Evolutionary conservation across 148 eudicot genomes (phyloP).

Genomic region (Beta vulgaris): DNA sequence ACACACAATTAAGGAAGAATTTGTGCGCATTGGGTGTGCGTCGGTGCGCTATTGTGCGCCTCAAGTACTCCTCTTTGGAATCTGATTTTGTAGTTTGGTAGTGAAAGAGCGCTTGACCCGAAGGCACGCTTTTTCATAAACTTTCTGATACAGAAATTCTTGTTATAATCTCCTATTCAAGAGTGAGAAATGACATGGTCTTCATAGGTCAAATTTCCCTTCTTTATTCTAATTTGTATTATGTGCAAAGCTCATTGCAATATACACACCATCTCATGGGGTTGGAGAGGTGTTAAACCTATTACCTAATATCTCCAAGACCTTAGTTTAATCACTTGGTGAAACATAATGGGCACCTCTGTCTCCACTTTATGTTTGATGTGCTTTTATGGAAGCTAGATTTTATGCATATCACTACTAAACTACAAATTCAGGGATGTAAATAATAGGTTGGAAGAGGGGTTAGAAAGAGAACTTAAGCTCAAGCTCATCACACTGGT

Average conservation of each 20-base stretch:
- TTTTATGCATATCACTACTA: not conserved
- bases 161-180: too few species aligned
- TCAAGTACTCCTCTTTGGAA: too few species aligned
- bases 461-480: not conserved
- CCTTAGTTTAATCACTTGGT: not conserved
- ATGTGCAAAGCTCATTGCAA: not conserved
- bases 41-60: too few species aligned
- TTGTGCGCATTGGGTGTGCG: too few species aligned
- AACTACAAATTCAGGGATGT: not conserved
- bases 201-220: too few species aligned
- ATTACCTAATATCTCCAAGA: not conserved
- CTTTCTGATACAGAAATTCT: too few species aligned
- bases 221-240: too few species aligned
- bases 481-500: not conserved
- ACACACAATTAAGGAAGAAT: too few species aligned
- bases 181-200: too few species aligned
- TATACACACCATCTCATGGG: not conserved
- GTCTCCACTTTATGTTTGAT: not conserved
- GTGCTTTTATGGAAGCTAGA: not conserved
- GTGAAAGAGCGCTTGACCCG: too few species aligned
- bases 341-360: not conserved
- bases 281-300: not conserved
- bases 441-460: not conserved
- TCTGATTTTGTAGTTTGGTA: too few species aligned
- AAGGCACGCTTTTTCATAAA: too few species aligned